Evolutionary conservation across 805 yeast genomes (phyloP), one percentile per base, ranked within the genome.

Genomic region (Saccharomycopsis guyanensis): DNA sequence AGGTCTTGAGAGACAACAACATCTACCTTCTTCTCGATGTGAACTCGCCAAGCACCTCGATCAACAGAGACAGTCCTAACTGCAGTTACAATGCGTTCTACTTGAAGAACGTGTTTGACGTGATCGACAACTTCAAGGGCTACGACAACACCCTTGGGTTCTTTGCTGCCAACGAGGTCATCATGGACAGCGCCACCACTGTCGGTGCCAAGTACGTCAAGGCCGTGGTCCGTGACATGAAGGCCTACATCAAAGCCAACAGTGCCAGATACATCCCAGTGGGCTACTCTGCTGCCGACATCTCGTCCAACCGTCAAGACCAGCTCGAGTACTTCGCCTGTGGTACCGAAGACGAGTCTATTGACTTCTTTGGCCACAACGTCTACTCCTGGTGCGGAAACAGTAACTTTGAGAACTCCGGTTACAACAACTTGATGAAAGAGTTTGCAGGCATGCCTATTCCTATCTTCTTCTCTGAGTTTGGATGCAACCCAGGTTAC

Each of bases 351-450:
- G 72, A 70, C 61, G 86, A 86, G 22, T 77, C 93, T 64, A 77
- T 83, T 49, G 97, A 88, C 61, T 80, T 87, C 87, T 77, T 84
- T 56, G 96, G 96, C 56, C 83, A 86, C 61, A 88, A 88, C 64
- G 96, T 86, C 67, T 88, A 88, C 68, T 85, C 95, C 3, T 88
- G 96, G 96, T 88, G 97, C 68, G 97, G 96, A 1, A 56, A 64
- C 8, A 83, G 95, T 4, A 71, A 83, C 3, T 85, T 71, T 68
- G 58, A 68, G 39, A 64, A 66, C 5, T 81, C 91, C 3, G 96
- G 96, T 39, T 88, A 86, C 66, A 63, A 72, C 38, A 63, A 71
- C 49, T 85, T 86, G 65, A 86, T 86, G 54, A 59, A 72, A 55
- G 66, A 73, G 45, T 88, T 80, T 68, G 52, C 72, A 36, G 80